Evolutionary conservation across 768 basidiomycete genomes (phyloP).

Genomic region (Dentipellis sp.): DNA sequence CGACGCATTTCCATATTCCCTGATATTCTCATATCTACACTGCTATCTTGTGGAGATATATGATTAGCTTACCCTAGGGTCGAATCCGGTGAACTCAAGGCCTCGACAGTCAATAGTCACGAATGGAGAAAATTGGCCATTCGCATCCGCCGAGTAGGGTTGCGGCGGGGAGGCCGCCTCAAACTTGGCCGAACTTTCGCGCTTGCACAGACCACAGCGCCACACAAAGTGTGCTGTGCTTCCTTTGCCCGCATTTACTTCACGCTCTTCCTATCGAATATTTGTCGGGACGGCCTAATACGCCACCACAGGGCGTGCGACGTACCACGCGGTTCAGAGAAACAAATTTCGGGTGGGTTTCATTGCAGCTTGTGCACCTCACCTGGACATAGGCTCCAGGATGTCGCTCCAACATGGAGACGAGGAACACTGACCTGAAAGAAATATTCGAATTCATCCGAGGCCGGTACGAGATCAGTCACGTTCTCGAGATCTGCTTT

Average conservation of each 20-base stretch:
- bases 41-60: background rate
- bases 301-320: background rate
- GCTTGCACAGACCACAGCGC: conserved; percentile 70
- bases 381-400: conserved; percentile 34
- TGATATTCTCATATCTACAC: conserved; percentile 20
- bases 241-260: conserved; percentile 59
- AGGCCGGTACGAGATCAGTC: conserved; percentile 56
- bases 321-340: conserved; percentile 61
- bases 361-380: conserved; percentile 72
- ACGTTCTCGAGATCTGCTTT: conserved; percentile 78
- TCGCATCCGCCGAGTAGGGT: conserved; percentile 54
- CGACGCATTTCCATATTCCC: conserved; percentile 76
- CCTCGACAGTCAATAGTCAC: conserved; percentile 79
- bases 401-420: background rate
- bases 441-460: conserved; percentile 68
- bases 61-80: conserved; percentile 46
- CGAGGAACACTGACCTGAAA: conserved; percentile 44
- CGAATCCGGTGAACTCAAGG: conserved; percentile 72
- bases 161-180: conserved; percentile 38
- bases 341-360: conserved; percentile 64
- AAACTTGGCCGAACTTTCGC: conserved; percentile 77
- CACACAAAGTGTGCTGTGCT: conserved; percentile 74
- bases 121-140: conserved; percentile 52
- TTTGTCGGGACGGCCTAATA: background rate
- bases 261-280: conserved; percentile 32